Conservation (phyloP, 2,329 filamentous ascomycete species). For the Neonectria coccinea region DNA sequence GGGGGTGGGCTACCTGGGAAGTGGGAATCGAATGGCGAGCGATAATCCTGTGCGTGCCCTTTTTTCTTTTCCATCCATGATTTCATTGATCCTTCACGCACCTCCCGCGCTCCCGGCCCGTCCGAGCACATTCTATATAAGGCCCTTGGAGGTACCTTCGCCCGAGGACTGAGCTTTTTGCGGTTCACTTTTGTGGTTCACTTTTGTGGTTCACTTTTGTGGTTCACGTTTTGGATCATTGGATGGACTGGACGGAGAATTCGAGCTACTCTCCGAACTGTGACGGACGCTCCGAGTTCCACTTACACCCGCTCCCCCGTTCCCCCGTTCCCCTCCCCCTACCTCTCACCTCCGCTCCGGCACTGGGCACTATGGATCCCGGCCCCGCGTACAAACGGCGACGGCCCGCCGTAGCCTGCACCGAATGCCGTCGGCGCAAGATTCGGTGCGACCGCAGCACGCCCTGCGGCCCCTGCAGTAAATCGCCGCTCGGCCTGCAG, state of each 20-base stretch:
- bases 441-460: constrained; percentile 31
- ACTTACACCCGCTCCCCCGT: not conserved
- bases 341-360: not conserved
- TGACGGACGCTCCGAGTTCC: not conserved
- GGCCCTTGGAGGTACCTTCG: not conserved
- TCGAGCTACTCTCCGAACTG: constrained; percentile 2
- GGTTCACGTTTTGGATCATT: not conserved
- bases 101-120: not conserved
- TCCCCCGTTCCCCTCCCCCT: not conserved
- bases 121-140: constrained; percentile 4
- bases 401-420: constrained; percentile 34
- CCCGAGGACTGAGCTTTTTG: not conserved
- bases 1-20: not conserved
- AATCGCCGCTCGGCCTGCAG: constrained; percentile 25
- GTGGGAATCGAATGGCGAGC: not conserved
- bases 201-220: not conserved
- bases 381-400: constrained; percentile 31
- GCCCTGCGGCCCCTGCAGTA: constrained; percentile 34
- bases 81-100: not conserved
- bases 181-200: not conserved
- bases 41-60: too few species aligned
- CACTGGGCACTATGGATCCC: constrained; percentile 25
- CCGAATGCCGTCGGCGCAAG: constrained; percentile 34
- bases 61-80: not conserved
- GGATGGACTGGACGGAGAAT: not conserved